Percentiles rank a stretch among this genome's conserved stretches.
Evolutionary conservation across 1,139 yeast genomes (phyloP).

Genomic region (Hyphopichia pseudoburtonii): DNA sequence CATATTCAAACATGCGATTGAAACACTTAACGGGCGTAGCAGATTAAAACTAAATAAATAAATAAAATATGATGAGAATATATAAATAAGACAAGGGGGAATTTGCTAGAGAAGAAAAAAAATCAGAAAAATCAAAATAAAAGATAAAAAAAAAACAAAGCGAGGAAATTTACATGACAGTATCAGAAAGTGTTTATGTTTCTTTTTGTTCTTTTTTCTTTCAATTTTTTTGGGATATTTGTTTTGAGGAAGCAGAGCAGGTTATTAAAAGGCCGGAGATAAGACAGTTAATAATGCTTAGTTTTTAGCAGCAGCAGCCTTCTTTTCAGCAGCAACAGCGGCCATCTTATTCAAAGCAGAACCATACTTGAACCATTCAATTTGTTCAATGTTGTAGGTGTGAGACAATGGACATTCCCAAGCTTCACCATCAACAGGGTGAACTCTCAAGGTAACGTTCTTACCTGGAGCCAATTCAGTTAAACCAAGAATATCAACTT

Average conservation of each 20-base stretch:
- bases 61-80: constrained; percentile 5
- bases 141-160: constrained; percentile 3
- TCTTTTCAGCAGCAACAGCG: constrained; percentile 25
- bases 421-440: constrained; percentile 80
- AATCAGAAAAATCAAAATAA: not conserved
- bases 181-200: constrained; percentile 1
- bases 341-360: constrained; percentile 99
- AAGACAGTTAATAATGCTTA: constrained; percentile 1
- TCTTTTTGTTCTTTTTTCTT: no score
- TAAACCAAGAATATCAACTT: constrained; percentile 84
- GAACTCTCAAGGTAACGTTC: constrained; percentile 81
- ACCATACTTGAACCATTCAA: constrained; percentile 99
- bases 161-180: constrained; percentile 3
- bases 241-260: no score
- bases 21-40: constrained; percentile 1
- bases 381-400: constrained; percentile 94
- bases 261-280: no score
- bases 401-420: constrained; percentile 92
- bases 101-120: not conserved
- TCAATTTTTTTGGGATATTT: no score
- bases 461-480: constrained; percentile 91
- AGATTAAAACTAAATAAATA: constrained; percentile 4
- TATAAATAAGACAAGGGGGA: constrained; percentile 4
- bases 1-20: no score
- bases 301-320: no score